Evolutionary conservation across 805 yeast species (phyloP).

Genomic region (Grigorovia jiainica): DNA sequence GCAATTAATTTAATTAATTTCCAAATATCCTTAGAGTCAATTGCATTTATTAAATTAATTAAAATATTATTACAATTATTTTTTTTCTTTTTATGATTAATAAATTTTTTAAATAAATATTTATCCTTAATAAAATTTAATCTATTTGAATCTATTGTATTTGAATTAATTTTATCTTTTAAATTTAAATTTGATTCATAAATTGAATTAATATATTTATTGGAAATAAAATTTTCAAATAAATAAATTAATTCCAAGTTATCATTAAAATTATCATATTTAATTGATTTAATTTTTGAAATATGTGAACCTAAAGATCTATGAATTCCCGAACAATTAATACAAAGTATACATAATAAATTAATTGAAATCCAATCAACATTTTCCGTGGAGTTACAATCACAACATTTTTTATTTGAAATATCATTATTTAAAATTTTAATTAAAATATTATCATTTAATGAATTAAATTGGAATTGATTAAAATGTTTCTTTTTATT

Average conservation of each 20-base stretch:
- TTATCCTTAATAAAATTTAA: constrained; percentile 54
- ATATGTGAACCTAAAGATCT: constrained; percentile 76
- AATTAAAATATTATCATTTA: constrained; percentile 4
- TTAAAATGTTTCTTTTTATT: constrained; percentile 4
- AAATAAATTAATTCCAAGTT: constrained; percentile 46
- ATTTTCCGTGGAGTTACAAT: constrained; percentile 51
- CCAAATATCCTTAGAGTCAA: constrained; percentile 37
- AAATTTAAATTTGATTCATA: constrained; percentile 40
- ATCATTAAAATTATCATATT: constrained; percentile 57
- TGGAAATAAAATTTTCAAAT: constrained; percentile 44
- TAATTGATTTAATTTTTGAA: constrained; percentile 67
- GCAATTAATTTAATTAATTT: constrained; percentile 17
- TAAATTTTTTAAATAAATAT: constrained; percentile 46
- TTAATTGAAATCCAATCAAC: constrained; percentile 89
- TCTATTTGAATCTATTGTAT: constrained; percentile 38
- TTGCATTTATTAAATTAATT: constrained; percentile 40
- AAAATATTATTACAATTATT: constrained; percentile 17
- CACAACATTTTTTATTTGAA: constrained; percentile 65
- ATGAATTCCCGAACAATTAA: constrained; percentile 83
- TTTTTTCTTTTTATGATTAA: constrained; percentile 11
- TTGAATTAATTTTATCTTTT: constrained; percentile 25
- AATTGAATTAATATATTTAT: constrained; percentile 45
- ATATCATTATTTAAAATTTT: constrained; percentile 31
- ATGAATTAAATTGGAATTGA: not conserved
- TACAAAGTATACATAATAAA: constrained; percentile 62